Evolutionary conservation across 2,329 filamentous ascomycete species (phyloP), one percentile per base, ranked within the genome.

Genomic region (Penicillium sp.): DNA sequence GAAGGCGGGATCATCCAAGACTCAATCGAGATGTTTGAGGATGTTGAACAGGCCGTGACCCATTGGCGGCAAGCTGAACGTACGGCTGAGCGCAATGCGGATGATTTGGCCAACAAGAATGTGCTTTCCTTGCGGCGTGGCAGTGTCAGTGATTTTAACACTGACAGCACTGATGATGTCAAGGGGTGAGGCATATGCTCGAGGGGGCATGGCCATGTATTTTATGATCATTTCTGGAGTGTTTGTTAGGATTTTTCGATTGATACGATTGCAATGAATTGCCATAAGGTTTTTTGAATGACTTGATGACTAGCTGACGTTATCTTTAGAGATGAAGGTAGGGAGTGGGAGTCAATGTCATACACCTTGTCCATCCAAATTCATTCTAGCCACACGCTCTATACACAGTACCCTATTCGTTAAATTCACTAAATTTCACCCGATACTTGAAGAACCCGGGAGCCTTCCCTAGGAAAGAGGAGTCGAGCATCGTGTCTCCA

Each of bases 1-100:
- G 92, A 96, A 76, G 92, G 94, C 40, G 92, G 90, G 3, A 88
- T 97, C 33, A 93, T 97, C 35, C 89, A 91, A 61, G 92, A 96
- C 72, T 93, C 93, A 0, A 83, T 89, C 59, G 90, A 92, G 75
- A 97, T 97, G 93, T 96, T 92, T 70, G 84, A 90, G 61, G 91
- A 94, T 75, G 91, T 96, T 1, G 90, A 96, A 78, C 88, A 89
- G 73, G 85, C 90, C 22, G 84, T 96, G 16, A 87, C 85, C 42
- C 88, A 90, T 67, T 89, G 93, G 81, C 86, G 92, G 33, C 89
- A 87, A 56, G 90, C 89, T 1, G 90, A 96, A 64, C 68, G 78
- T 48, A 74, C 76, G 19, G 73, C 73, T 1, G 90, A 95, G 63
- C 66, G 77, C 48, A 73, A 74, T 28, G 71, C 75, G 2, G 78